phyloP scores from a whole-genome alignment of 1,139 yeast genomes.

The Pichia sp. region DNA sequence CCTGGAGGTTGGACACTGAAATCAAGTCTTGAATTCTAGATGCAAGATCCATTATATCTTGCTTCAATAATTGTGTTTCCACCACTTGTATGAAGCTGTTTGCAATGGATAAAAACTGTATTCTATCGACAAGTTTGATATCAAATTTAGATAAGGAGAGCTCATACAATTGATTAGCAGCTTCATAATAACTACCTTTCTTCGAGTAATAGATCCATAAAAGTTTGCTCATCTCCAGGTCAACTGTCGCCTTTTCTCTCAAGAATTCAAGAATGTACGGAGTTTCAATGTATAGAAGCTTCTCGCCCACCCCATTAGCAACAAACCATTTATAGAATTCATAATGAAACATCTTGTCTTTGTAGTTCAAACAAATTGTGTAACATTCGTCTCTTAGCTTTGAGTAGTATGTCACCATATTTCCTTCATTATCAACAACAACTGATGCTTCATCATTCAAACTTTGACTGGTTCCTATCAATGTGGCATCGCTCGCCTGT shows the following conservation, averaged over 20 bases:
- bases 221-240: slow-evolving; percentile 69
- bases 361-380: slow-evolving; percentile 61
- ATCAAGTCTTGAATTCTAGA: slow-evolving; percentile 70
- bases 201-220: slow-evolving; percentile 88
- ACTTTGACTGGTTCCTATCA: slow-evolving; percentile 8
- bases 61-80: slow-evolving; percentile 72
- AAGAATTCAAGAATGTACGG: slow-evolving; percentile 74
- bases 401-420: slow-evolving; percentile 45
- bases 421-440: slow-evolving; percentile 22
- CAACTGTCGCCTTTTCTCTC: slow-evolving; percentile 60
- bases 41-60: slow-evolving; percentile 65
- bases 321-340: slow-evolving; percentile 93
- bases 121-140: slow-evolving; percentile 62
- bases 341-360: slow-evolving; percentile 81
- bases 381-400: slow-evolving; percentile 68
- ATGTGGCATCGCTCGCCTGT: slow-evolving; percentile 25
- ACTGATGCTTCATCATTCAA: slow-evolving; percentile 13
- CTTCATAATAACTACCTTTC: slow-evolving; percentile 68
- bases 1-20: slow-evolving; percentile 84
- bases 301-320: slow-evolving; percentile 66
- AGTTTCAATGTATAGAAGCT: slow-evolving; percentile 72
- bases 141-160: slow-evolving; percentile 71
- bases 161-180: slow-evolving; percentile 74
- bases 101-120: slow-evolving; percentile 86
- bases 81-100: slow-evolving; percentile 87